phyloP scores from a whole-genome alignment of 768 basidiomycete genomes.

The Leccinum broughii region DNA sequence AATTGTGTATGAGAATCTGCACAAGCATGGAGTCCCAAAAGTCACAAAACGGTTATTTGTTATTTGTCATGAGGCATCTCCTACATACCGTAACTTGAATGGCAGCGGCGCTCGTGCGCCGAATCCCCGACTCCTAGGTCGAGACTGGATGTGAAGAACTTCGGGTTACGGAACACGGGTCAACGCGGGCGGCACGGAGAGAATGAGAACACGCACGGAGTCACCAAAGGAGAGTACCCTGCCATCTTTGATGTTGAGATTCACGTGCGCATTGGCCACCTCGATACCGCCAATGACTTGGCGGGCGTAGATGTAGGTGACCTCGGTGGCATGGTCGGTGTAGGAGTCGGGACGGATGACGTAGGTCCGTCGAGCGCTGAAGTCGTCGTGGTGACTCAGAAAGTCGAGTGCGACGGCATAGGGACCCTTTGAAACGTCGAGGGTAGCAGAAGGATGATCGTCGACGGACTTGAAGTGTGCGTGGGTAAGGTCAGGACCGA shows the following conservation, averaged over 20 bases:
- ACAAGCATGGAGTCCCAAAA: no score
- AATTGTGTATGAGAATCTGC: no score
- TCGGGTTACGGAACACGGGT: conserved; percentile 8
- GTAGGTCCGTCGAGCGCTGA: conserved; percentile 43
- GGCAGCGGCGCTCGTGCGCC: no score
- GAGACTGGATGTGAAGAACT: conserved; percentile 60
- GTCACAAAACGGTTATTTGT: no score
- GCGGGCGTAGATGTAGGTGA: conserved; percentile 86
- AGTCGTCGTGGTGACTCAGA: conserved; percentile 41
- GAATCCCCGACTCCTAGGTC: no score
- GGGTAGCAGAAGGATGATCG: conserved; percentile 37
- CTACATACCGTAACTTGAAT: no score
- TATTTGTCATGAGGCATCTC: no score
- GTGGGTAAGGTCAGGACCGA: conserved; percentile 79
- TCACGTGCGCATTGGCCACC: conserved; percentile 89
- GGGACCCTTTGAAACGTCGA: conserved; percentile 47
- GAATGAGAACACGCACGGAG: conserved; percentile 54
- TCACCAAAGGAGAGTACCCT: conserved; percentile 83
- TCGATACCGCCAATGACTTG: conserved; percentile 86
- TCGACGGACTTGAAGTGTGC: conserved; percentile 61
- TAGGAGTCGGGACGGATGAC: conserved; percentile 81
- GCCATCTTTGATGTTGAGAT: conserved; percentile 88
- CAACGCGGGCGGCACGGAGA: conserved; percentile 7
- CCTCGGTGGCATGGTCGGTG: conserved; percentile 80
- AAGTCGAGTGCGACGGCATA: conserved; percentile 64